Base-by-base conservation (phyloP, 1,284 basidiomycete species). In the Sporisorium iseilematis-ciliati region DNA sequence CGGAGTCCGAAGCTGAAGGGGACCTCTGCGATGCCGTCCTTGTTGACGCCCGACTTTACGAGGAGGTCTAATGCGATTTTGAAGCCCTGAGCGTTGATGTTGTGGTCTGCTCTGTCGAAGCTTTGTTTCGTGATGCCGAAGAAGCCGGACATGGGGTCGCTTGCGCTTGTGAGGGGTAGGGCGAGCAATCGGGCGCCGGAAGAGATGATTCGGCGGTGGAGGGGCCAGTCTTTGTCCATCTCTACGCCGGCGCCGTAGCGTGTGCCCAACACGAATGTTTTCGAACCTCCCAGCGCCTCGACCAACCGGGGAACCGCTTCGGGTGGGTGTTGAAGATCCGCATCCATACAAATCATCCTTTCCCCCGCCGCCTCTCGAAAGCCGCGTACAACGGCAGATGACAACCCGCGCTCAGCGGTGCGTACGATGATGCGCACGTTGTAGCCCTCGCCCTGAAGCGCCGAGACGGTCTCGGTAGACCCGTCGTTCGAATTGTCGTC, bases 81-180 rank as follows among this genome's bases (percentile, higher is more conserved):
- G 60, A 77, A 77, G 7, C 75, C 75, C 25, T 73, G 65, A 1
- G 75, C 69, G 38, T 77, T 77, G 65, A 77, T 73, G 21, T 65
- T 49, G 18, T 38, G 57, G 18, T 72, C 75, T 0, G 75, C 75
- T 4, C 43, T 35, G 0, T 29, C 29, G 21, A 77, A 77, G 12
- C 41, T 43, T 3, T 86, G 85, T 65, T 86, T 87, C 25, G 83
- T 80, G 57, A 88, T 84, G 26, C 86, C 88, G 65, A 88, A 88
- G 85, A 88, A 88, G 4, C 87, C 88, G 3, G 85, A 85, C 87
- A 88, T 88, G 16, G 87, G 87, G 69, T 88, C 87, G 70, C 85
- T 86, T 1, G 86, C 87, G 56, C 81, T 74, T 1, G 87, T 87
- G 40, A 88, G 78, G 0, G 87, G 87, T 3, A 85, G 74, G 0